Conservation (phyloP, 805 yeast genomes). For the Metschnikowia reukaufii region DNA sequence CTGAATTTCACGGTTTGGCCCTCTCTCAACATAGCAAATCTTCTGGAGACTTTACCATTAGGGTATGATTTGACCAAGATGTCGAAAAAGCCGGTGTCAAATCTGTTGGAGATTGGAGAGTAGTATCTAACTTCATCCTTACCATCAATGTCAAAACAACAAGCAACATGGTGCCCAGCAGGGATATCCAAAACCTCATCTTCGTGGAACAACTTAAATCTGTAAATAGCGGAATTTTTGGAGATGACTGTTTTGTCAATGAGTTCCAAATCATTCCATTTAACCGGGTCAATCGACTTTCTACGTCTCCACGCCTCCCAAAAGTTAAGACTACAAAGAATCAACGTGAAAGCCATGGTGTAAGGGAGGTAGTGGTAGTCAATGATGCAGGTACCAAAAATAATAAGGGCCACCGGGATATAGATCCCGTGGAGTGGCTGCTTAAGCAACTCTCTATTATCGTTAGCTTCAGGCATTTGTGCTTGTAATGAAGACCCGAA, state of each 20-base stretch:
- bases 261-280: constrained; percentile 67
- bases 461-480: constrained; percentile 24
- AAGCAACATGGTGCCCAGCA: constrained; percentile 74
- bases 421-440: constrained; percentile 75
- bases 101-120: constrained; percentile 71
- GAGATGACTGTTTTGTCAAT: constrained; percentile 73
- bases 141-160: constrained; percentile 49
- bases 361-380: constrained; percentile 52
- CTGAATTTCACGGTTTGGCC: constrained; percentile 70
- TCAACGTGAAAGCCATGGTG: constrained; percentile 34
- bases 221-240: constrained; percentile 68
- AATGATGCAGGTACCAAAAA: constrained; percentile 59
- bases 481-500: background rate
- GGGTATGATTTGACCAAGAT: constrained; percentile 73
- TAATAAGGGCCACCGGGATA: constrained; percentile 62
- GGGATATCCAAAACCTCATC: constrained; percentile 65
- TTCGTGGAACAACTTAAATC: constrained; percentile 63
- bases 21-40: constrained; percentile 60
- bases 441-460: constrained; percentile 55
- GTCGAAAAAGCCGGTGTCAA: constrained; percentile 73
- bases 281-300: constrained; percentile 46
- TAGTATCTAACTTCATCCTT: constrained; percentile 64
- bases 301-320: constrained; percentile 45
- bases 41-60: constrained; percentile 66
- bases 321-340: constrained; percentile 34